These are phyloP conservation scores for Clitopilus passeckerianus DNA, from an alignment of 768 basidiomycete genomes.

Conservation along the genomic window DNA sequence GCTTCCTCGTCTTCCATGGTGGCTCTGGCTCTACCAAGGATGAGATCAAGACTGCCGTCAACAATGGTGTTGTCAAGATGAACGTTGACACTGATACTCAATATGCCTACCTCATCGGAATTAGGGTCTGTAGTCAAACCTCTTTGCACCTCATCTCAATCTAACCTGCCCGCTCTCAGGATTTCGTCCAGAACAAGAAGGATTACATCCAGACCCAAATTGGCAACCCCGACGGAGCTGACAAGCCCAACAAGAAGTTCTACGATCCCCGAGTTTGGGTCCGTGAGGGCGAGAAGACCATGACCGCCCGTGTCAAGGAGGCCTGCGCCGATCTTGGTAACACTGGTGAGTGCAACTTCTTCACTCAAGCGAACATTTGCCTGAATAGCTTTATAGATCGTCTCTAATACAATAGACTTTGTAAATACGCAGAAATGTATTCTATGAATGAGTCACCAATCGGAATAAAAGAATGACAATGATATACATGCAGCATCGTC, in stretches of 20 bases:
- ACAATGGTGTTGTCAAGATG: slow-evolving; percentile 97
- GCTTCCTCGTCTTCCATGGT: slow-evolving; percentile 99
- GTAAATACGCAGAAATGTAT: slow-evolving; percentile 2
- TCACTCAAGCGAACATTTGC: slow-evolving; percentile 1
- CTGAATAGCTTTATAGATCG: background rate
- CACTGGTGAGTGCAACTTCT: slow-evolving; percentile 19
- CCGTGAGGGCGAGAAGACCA: slow-evolving; percentile 96
- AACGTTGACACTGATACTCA: slow-evolving; percentile 97
- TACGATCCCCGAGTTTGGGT: slow-evolving; percentile 99
- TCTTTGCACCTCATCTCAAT: background rate
- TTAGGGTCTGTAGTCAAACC: slow-evolving; percentile 45
- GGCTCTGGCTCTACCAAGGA: slow-evolving; percentile 97
- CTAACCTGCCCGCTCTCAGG: slow-evolving; percentile 29
- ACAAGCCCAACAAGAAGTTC: slow-evolving; percentile 99
- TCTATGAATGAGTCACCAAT: background rate
- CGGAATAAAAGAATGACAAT: background rate
- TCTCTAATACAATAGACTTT: background rate
- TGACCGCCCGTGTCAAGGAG: slow-evolving; percentile 81
- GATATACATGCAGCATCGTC: too few relatives aligned
- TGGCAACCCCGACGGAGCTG: slow-evolving; percentile 93
- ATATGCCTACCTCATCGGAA: slow-evolving; percentile 86
- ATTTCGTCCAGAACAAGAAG: slow-evolving; percentile 83
- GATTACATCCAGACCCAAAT: slow-evolving; percentile 89
- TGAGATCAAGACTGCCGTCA: slow-evolving; percentile 90
- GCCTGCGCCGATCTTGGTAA: slow-evolving; percentile 90